Conservation (phyloP, 371 early-diverging fungal genomes). For the Mortierella sp. region DNA sequence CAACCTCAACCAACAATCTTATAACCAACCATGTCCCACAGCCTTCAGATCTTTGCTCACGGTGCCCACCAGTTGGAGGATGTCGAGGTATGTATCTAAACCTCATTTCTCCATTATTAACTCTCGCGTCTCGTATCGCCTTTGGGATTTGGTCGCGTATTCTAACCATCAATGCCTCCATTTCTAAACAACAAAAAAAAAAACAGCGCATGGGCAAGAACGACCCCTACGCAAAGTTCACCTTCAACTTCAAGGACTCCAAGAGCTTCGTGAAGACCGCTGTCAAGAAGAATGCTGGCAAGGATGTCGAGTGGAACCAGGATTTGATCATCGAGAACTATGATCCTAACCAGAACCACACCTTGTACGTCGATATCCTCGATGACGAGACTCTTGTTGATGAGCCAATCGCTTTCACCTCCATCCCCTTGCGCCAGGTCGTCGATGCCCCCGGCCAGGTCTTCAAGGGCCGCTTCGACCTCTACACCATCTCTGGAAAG, state of each 20-base stretch:
- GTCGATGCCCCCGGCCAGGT: neutral
- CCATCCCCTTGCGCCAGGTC: slow-evolving; percentile 28
- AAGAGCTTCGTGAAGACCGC: slow-evolving; percentile 15
- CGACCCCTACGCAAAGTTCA: slow-evolving; percentile 30
- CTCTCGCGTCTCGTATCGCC: neutral
- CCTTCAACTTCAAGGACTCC: slow-evolving; percentile 9
- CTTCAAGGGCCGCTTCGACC: slow-evolving; percentile 18
- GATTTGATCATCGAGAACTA: slow-evolving; percentile 13
- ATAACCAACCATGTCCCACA: slow-evolving; percentile 1
- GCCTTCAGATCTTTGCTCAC: neutral
- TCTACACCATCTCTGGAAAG: slow-evolving; percentile 19
- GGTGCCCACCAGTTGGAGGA: neutral
- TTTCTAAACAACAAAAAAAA: no score
- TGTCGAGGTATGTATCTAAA: slow-evolving; percentile 4
- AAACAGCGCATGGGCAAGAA: slow-evolving; percentile 29
- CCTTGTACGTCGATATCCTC: slow-evolving; percentile 31
- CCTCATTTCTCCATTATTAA: neutral
- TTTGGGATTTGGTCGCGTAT: neutral
- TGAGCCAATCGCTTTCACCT: slow-evolving; percentile 24
- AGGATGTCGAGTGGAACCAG: slow-evolving; percentile 31
- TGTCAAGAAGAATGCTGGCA: slow-evolving; percentile 30
- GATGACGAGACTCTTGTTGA: slow-evolving; percentile 12
- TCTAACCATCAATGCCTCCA: no score
- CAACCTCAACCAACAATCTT: neutral
- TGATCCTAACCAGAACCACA: neutral